Conservation (phyloP, 1,284 basidiomycete genomes). For the Fomitiporia mediterranea region DNA sequence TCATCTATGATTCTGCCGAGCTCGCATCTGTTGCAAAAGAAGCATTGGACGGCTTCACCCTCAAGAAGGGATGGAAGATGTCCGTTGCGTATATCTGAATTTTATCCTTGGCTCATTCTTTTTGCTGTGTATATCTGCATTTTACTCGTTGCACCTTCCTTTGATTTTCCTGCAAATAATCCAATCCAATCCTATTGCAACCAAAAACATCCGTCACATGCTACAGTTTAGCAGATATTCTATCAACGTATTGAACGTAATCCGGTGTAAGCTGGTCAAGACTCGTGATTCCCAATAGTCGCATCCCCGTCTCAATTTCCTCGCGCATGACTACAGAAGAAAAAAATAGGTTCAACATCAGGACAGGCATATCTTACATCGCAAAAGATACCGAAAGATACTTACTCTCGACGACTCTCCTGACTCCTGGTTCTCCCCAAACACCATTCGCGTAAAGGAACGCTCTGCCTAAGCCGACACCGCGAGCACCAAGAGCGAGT, state of each 20-base stretch:
- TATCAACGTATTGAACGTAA: conserved; percentile 22
- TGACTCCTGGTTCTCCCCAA: conserved; percentile 17
- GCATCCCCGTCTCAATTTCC: conserved; percentile 51
- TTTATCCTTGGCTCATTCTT: neutral
- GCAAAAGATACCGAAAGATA: no score
- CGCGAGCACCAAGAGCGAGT: conserved; percentile 48
- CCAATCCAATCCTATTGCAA: no score
- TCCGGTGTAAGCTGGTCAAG: conserved; percentile 46
- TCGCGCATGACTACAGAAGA: conserved; percentile 25
- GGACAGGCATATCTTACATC: no score
- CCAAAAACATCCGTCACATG: neutral
- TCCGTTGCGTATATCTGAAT: conserved; percentile 63
- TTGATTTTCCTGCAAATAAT: neutral
- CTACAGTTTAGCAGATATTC: conserved; percentile 14
- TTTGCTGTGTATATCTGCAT: conserved; percentile 7
- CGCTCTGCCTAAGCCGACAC: conserved; percentile 49
- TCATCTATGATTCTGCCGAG: conserved; percentile 66
- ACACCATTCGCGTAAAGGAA: conserved; percentile 45
- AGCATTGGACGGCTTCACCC: conserved; percentile 71
- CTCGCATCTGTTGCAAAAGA: conserved; percentile 73
- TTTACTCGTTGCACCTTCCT: neutral
- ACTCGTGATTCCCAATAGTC: conserved; percentile 46
- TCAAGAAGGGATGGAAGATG: conserved; percentile 82
- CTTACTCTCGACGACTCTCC: conserved; percentile 19
- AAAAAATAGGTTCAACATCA: neutral